Evolutionary conservation across 441 rosid species (phyloP).

Genomic region (Eruca vesicaria): DNA sequence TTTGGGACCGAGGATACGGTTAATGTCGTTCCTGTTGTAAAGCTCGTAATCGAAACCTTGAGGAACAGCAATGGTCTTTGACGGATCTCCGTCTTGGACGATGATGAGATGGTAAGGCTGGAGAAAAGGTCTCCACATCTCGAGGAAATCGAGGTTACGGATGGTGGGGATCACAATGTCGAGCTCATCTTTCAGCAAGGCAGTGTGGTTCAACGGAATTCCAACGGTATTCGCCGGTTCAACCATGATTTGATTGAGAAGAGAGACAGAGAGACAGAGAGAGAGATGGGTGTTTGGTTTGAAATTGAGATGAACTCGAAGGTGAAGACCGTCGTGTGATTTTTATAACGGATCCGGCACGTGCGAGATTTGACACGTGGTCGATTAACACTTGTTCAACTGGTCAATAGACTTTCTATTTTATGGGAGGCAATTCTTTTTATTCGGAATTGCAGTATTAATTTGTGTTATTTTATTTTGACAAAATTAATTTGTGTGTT

Average conservation of each 20-base stretch:
- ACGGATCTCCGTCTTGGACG: conserved; percentile 93
- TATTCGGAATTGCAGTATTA: not conserved
- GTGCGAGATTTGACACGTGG: conserved; percentile 34
- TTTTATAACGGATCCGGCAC: conserved; percentile 24
- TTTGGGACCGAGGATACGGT: conserved; percentile 88
- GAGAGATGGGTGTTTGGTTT: not conserved
- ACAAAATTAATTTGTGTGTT: not conserved
- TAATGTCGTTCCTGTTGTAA: conserved; percentile 85
- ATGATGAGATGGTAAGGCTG: conserved; percentile 89
- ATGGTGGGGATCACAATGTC: conserved; percentile 94
- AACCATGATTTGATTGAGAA: conserved; percentile 32
- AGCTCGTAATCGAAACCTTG: conserved; percentile 89
- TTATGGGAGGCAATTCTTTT: not conserved
- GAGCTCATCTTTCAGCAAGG: conserved; percentile 76
- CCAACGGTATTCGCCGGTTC: conserved; percentile 37
- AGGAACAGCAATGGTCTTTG: conserved; percentile 77
- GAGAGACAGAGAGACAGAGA: not conserved
- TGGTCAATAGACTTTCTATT: conserved; percentile 31
- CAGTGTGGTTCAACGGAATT: conserved; percentile 35
- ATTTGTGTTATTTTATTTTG: not conserved
- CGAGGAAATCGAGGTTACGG: conserved; percentile 88
- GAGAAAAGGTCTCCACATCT: conserved; percentile 95
- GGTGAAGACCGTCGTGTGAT: not conserved
- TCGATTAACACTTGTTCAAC: not conserved
- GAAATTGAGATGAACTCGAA: conserved; percentile 7